Base-by-base conservation (phyloP, 495 filamentous ascomycete genomes). In the Platismatia glauca region DNA sequence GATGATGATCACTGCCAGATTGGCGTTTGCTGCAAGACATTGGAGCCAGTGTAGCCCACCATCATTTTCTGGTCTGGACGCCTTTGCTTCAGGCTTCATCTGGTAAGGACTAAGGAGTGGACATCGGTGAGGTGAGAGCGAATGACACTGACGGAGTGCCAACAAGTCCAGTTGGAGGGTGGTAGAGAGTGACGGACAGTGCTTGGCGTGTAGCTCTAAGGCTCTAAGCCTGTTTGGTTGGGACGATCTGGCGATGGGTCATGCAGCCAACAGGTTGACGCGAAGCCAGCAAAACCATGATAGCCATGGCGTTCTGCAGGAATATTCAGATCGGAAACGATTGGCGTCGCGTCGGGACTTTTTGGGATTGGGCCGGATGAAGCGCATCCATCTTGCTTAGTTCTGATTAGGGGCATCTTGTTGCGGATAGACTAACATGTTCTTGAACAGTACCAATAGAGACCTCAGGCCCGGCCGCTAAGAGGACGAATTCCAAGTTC, bases 281-380 rank as follows among this genome's bases (percentile, higher is more conserved):
- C 50, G 27, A 53, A 53, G 50, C 50, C 50, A 53, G 29, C 50
- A 20, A 33, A 53, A 16, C 41, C 31, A 35, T 44, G 34, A 24
- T 53, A 41, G 59, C 46, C 38, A 43, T 43, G 33, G 44, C 48
- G 59, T 41, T 22, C 41, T 61, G 46, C 48, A 61, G 29, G 48
- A 61, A 55, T 29, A 27, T 41, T 20, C 18, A 53, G 41, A 55
- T 37, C 6, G 59, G 29, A 1, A 2, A 41, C 34, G 20, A 38
- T 39, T 41, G 59, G 59, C 59, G 48, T 55, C 7, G 22, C 31
- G 22, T n/a, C 48, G 46, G 59, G 44, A 60, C 18, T 9, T 53
- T 39, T 39, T 13, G 1, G 11, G 8, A 61, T 61, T 61, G 59
- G 59, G 8, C 55, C 59, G 59, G 48, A 1, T 61, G 11, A 33